These are phyloP conservation scores for Xylaria intraflava DNA, from an alignment of 495 filamentous ascomycete species.

Conservation along the genomic window DNA sequence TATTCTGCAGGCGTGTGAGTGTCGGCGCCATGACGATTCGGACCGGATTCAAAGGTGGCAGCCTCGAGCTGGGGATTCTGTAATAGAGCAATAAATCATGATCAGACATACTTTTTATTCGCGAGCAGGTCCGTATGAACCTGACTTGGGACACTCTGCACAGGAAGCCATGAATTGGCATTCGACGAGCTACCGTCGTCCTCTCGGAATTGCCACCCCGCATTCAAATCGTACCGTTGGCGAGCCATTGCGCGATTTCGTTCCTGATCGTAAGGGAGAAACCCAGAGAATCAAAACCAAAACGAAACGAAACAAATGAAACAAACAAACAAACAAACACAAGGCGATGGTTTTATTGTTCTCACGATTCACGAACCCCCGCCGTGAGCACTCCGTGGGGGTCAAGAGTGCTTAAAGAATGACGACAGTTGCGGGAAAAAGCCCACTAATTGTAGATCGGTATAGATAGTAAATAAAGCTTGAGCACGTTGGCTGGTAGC, in stretches of 20 bases:
- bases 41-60: background rate
- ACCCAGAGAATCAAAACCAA: no score
- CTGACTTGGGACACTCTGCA: conserved; percentile 21
- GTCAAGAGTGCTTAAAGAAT: no score
- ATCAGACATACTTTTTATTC: conserved; percentile 18
- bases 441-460: no score
- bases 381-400: no score
- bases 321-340: no score
- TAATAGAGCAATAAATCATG: background rate
- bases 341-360: background rate
- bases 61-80: no score
- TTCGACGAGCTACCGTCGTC: conserved; percentile 1
- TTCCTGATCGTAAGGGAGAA: background rate
- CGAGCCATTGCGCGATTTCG: conserved; percentile 13
- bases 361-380: no score
- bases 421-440: no score
- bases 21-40: background rate
- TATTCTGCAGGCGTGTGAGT: conserved; percentile 33
- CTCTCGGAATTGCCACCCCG: conserved; percentile 23
- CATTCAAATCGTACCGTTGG: conserved; percentile 12
- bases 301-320: no score
- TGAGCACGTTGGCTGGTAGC: no score
- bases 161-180: conserved; percentile 19
- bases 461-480: no score
- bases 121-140: conserved; percentile 25